Conservation (phyloP, 2,329 filamentous ascomycete species). For the Fusarium sp. region DNA sequence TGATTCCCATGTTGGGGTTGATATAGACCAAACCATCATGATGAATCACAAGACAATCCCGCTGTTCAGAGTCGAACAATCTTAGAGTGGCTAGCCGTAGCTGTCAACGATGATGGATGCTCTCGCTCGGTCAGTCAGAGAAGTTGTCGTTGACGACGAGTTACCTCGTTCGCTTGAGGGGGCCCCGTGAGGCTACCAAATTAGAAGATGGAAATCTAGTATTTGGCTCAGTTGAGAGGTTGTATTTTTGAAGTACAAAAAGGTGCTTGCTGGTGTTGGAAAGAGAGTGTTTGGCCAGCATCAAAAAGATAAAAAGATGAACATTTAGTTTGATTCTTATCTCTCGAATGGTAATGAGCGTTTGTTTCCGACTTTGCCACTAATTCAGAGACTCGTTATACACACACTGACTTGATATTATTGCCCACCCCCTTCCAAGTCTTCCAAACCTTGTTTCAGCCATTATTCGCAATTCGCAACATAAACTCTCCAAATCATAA, state of each 20-base stretch:
- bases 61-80: background rate
- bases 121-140: background rate
- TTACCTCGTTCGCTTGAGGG: background rate
- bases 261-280: background rate
- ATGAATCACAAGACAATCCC: background rate
- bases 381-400: background rate
- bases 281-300: background rate
- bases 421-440: background rate
- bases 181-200: background rate
- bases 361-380: background rate
- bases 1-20: background rate
- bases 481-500: background rate
- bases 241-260: no score
- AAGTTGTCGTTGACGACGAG: background rate
- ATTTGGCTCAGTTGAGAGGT: background rate
- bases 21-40: background rate
- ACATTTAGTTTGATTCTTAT: background rate
- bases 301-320: background rate
- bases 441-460: background rate
- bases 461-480: background rate
- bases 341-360: background rate
- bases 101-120: background rate
- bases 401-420: background rate
- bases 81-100: background rate
- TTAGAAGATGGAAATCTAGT: background rate